Evolutionary conservation across 1,284 basidiomycete species (phyloP).

Genomic region (Takashimella tepidaria): DNA sequence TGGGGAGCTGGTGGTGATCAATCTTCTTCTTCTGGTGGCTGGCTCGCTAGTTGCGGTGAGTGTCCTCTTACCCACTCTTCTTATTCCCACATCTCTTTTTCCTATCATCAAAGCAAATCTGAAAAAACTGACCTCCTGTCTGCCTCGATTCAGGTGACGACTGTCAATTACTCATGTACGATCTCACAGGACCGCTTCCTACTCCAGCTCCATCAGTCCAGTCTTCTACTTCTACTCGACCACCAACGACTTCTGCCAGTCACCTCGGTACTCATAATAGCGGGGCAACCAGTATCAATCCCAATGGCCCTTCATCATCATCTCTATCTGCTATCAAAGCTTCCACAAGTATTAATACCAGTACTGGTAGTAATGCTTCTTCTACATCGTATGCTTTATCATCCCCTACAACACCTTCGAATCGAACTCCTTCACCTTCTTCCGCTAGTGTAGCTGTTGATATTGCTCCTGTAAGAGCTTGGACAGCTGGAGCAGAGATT

Average conservation of each 20-base stretch:
- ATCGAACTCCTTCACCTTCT: constrained; percentile 56
- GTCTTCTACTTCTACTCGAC: neutral
- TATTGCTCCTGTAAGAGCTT: constrained; percentile 76
- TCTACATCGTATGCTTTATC: constrained; percentile 20
- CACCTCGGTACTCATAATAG: neutral
- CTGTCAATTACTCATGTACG: constrained; percentile 84
- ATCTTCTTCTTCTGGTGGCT: constrained; percentile 56
- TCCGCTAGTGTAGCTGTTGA: constrained; percentile 28
- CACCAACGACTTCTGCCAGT: constrained; percentile 3
- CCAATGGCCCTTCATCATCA: too few relatives aligned
- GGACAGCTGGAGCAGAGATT: constrained; percentile 71
- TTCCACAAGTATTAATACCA: too few relatives aligned
- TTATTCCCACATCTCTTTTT: too few relatives aligned
- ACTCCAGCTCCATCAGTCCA: constrained; percentile 46
- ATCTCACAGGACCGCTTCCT: constrained; percentile 53
- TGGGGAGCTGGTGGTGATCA: constrained; percentile 61
- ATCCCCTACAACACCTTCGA: constrained; percentile 54
- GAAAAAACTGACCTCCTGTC: too few relatives aligned
- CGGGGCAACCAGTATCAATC: neutral
- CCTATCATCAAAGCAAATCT: too few relatives aligned
- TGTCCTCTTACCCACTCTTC: constrained; percentile 10
- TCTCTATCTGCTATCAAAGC: too few relatives aligned
- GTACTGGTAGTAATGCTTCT: constrained; percentile 7
- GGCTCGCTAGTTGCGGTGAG: constrained; percentile 77
- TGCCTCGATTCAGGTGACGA: constrained; percentile 89